phyloP scores from a whole-genome alignment of 2,329 filamentous ascomycete genomes.

The Metarhizium rileyi region DNA sequence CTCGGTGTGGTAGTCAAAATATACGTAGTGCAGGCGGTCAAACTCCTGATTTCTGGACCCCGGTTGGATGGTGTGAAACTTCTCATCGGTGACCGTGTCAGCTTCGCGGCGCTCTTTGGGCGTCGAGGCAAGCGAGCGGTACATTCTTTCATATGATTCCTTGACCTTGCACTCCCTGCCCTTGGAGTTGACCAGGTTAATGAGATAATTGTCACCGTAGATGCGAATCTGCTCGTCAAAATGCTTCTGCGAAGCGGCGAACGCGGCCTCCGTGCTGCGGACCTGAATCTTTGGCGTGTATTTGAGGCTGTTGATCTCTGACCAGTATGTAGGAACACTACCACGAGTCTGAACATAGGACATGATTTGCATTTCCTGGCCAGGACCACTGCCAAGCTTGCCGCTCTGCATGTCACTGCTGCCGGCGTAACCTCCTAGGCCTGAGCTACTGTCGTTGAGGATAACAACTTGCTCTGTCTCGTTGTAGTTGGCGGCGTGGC shows the following conservation, averaged over 20 bases:
- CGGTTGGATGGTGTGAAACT: constrained; percentile 68
- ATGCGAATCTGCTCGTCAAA: constrained; percentile 88
- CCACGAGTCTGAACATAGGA: constrained; percentile 95
- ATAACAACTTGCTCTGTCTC: constrained; percentile 93
- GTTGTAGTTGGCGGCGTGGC: constrained; percentile 97
- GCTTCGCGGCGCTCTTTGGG: constrained; percentile 56
- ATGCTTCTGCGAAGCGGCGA: constrained; percentile 71
- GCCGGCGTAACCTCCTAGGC: constrained; percentile 71
- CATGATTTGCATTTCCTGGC: constrained; percentile 76
- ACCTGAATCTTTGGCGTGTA: constrained; percentile 90
- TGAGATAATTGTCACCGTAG: constrained; percentile 94
- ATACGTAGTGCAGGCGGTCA: constrained; percentile 87
- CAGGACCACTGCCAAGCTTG: constrained; percentile 46
- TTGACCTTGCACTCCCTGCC: constrained; percentile 86
- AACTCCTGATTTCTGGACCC: constrained; percentile 50
- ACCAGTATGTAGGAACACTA: constrained; percentile 93
- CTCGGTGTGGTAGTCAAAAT: constrained; percentile 97
- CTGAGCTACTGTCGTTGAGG: constrained; percentile 69
- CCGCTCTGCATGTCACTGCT: constrained; percentile 67
- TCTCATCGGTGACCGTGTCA: constrained; percentile 62
- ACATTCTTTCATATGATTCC: constrained; percentile 85
- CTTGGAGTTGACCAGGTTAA: constrained; percentile 95
- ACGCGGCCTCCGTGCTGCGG: constrained; percentile 69
- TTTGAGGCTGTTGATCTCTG: constrained; percentile 84
- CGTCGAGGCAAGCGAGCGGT: constrained; percentile 62